These are phyloP conservation scores for Corinectria fuckeliana DNA, from an alignment of 2,329 filamentous ascomycete genomes.

Conservation along the genomic window DNA sequence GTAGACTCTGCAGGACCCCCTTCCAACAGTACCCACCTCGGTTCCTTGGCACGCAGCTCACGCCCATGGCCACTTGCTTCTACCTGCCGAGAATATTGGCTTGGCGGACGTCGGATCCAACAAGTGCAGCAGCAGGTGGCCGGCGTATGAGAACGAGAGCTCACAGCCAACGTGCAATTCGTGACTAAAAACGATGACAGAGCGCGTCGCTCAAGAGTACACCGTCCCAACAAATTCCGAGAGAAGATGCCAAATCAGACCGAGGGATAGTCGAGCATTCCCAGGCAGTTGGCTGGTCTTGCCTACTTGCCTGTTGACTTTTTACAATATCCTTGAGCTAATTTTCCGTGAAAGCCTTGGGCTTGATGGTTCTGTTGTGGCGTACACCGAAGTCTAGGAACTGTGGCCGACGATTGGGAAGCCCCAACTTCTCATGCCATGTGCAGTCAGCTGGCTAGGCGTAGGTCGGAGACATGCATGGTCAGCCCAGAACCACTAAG, in stretches of 20 bases:
- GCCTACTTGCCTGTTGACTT: too few species aligned
- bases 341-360: neutral
- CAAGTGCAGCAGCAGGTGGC: neutral
- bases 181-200: neutral
- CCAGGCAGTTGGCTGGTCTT: neutral
- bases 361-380: neutral
- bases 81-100: slow-evolving; percentile 1
- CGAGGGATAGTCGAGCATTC: neutral
- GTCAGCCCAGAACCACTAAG: neutral
- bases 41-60: neutral
- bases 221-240: neutral
- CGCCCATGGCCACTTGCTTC: neutral
- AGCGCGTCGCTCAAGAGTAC: neutral
- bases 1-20: too few species aligned
- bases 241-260: neutral
- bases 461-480: neutral
- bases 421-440: neutral
- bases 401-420: neutral
- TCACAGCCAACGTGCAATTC: neutral
- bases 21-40: neutral
- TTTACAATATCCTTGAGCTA: neutral
- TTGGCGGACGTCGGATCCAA: neutral
- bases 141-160: neutral
- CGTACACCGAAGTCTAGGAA: neutral
- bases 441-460: neutral